Percentiles rank a stretch among this genome's conserved stretches.
Evolutionary conservation across 176 grass and related monocot genomes (phyloP).

Genomic region (Ensete glaucum): DNA sequence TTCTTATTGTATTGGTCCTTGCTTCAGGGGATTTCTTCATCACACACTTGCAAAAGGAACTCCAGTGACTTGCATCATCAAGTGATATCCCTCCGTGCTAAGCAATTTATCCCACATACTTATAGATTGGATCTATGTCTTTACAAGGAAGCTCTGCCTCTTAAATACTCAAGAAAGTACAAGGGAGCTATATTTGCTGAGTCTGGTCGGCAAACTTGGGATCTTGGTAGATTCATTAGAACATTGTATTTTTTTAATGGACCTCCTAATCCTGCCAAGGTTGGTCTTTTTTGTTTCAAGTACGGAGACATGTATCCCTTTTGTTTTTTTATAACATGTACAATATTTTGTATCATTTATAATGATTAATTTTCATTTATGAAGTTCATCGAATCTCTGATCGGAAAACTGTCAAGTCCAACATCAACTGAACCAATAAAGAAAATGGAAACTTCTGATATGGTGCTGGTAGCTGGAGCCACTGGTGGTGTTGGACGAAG

Average conservation of each 20-base stretch:
- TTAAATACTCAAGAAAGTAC: conserved; percentile 19
- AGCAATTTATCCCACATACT: conserved; percentile 23
- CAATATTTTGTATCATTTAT: not conserved
- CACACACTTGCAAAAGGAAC: conserved; percentile 24
- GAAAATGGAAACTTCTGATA: conserved; percentile 53
- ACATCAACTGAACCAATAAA: conserved; percentile 31
- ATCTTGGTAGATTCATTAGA: conserved; percentile 73
- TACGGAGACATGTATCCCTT: not conserved
- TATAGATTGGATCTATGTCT: conserved; percentile 27
- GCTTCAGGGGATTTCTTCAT: conserved; percentile 37
- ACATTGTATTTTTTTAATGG: conserved; percentile 94
- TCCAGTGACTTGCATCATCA: conserved; percentile 30
- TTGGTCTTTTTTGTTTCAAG: conserved; percentile 8
- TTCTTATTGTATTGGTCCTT: conserved; percentile 3
- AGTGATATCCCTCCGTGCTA: conserved; percentile 29
- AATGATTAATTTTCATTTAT: not conserved
- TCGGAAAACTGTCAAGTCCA: conserved; percentile 52
- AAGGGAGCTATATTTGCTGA: conserved; percentile 44
- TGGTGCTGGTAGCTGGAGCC: conserved; percentile 69
- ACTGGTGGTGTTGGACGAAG: conserved; percentile 82
- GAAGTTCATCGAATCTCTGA: conserved; percentile 72
- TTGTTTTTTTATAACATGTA: conserved; percentile 4
- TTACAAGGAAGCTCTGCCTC: not conserved
- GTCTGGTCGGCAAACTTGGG: conserved; percentile 60
- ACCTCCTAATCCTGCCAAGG: conserved; percentile 84